A percentile compares a stretch with the other conserved stretches of the same genome.
phyloP scores from a whole-genome alignment of 176 grass and related monocot species.

The Carex kokanica region DNA sequence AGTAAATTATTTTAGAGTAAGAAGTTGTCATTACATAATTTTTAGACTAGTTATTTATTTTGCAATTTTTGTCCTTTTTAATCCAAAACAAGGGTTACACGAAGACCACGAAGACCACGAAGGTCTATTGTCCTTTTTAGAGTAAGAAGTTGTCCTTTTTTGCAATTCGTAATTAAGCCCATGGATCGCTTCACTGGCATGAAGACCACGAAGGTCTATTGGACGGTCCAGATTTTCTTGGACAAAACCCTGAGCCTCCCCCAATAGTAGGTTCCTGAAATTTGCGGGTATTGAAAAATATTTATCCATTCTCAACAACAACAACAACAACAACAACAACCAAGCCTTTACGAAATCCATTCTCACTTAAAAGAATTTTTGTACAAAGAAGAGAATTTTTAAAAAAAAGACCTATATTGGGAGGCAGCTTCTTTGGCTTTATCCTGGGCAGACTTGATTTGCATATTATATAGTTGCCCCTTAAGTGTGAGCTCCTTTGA shows the following conservation, averaged over 20 bases:
- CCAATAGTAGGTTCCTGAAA: conserved; percentile 45
- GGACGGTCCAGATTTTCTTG: conserved; percentile 59
- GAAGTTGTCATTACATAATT: too few relatives aligned
- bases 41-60: too few relatives aligned
- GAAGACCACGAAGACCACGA: too few relatives aligned
- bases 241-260: conserved; percentile 52
- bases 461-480: conserved; percentile 69
- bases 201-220: conserved; percentile 70
- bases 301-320: neutral
- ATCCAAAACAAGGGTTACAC: too few relatives aligned
- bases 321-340: too few relatives aligned
- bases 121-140: too few relatives aligned
- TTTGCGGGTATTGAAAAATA: neutral
- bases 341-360: neutral
- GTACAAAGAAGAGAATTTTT: neutral
- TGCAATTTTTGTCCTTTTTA: too few relatives aligned
- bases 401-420: conserved; percentile 26
- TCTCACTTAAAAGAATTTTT: neutral
- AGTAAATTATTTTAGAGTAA: too few relatives aligned
- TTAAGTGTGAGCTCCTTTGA: conserved; percentile 74
- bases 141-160: too few relatives aligned
- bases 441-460: conserved; percentile 77
- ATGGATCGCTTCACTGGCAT: conserved; percentile 58
- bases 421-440: conserved; percentile 71
- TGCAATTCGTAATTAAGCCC: conserved; percentile 74